These are phyloP conservation scores for Phytophthora capsici DNA, from an alignment of 352 stramenopile genomes.

Conservation along the genomic window DNA sequence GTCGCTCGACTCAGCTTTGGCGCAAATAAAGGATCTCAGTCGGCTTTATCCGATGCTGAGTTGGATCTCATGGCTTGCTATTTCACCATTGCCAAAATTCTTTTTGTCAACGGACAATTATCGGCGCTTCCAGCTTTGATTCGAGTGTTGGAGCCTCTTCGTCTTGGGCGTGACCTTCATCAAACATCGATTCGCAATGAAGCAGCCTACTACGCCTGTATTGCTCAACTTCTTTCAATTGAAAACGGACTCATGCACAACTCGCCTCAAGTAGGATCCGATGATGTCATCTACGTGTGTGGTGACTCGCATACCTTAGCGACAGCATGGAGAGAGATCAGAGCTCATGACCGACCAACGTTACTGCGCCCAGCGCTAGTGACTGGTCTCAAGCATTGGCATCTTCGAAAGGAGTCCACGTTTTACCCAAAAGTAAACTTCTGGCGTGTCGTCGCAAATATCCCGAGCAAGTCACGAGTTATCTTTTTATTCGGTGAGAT, in stretches of 20 bases:
- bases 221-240: slow-evolving; percentile 81
- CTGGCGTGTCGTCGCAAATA: slow-evolving; percentile 61
- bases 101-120: slow-evolving; percentile 78
- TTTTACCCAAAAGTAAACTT: slow-evolving; percentile 96
- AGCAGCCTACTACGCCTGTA: slow-evolving; percentile 89
- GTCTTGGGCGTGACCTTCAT: slow-evolving; percentile 67
- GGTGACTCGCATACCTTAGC: slow-evolving; percentile 94
- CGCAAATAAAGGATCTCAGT: neutral
- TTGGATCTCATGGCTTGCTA: slow-evolving; percentile 81
- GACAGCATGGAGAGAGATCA: slow-evolving; percentile 82
- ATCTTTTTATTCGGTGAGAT: slow-evolving; percentile 96
- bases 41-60: slow-evolving; percentile 45
- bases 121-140: slow-evolving; percentile 59
- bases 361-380: slow-evolving; percentile 76
- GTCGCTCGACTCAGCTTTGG: neutral
- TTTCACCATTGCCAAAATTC: slow-evolving; percentile 86
- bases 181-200: slow-evolving; percentile 87
- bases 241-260: slow-evolving; percentile 16
- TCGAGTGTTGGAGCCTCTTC: slow-evolving; percentile 67
- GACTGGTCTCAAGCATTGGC: slow-evolving; percentile 95
- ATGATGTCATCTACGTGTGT: slow-evolving; percentile 77
- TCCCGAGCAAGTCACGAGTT: slow-evolving; percentile 70
- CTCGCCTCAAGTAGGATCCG: neutral
- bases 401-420: slow-evolving; percentile 79
- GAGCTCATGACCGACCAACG: slow-evolving; percentile 18